A percentile compares a stretch with the other conserved stretches of the same genome.
Evolutionary conservation across 2,329 filamentous ascomycete genomes (phyloP).

Genomic region (Trichoderma harzianum): DNA sequence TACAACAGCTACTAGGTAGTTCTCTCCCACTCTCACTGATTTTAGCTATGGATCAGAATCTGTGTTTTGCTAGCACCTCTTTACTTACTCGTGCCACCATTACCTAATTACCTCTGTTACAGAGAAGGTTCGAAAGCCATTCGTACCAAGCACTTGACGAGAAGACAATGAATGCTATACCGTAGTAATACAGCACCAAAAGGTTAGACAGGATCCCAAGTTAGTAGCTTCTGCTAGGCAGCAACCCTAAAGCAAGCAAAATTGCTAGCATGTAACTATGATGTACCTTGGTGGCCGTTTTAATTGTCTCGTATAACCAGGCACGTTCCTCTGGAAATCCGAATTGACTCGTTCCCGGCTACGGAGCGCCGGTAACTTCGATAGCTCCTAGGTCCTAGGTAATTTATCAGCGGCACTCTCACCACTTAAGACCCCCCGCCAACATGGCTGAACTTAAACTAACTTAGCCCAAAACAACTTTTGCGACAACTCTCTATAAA

Average conservation of each 20-base stretch:
- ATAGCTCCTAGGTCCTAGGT: background rate
- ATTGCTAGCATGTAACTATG: background rate
- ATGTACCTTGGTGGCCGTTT: background rate
- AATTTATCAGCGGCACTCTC: constrained; percentile 13
- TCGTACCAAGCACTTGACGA: background rate
- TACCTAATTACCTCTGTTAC: background rate
- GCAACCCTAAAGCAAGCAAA: background rate
- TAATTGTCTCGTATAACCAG: background rate
- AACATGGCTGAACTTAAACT: background rate
- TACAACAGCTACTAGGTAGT: too few species aligned
- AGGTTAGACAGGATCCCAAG: background rate
- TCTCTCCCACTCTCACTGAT: too few species aligned
- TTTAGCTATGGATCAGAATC: background rate
- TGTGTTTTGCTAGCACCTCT: background rate
- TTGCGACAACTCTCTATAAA: background rate
- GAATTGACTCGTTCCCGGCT: background rate
- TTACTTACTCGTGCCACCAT: background rate
- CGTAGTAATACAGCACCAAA: background rate
- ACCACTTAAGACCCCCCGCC: constrained; percentile 6
- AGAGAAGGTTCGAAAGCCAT: background rate
- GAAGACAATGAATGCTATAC: background rate
- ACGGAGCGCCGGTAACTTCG: background rate
- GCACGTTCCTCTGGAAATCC: background rate
- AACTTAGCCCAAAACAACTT: constrained; percentile 14
- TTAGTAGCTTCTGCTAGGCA: background rate